Evolutionary conservation across 441 rosid genomes (phyloP), one percentile per base, ranked within the genome.

Genomic region (Adansonia madagascariensis): DNA sequence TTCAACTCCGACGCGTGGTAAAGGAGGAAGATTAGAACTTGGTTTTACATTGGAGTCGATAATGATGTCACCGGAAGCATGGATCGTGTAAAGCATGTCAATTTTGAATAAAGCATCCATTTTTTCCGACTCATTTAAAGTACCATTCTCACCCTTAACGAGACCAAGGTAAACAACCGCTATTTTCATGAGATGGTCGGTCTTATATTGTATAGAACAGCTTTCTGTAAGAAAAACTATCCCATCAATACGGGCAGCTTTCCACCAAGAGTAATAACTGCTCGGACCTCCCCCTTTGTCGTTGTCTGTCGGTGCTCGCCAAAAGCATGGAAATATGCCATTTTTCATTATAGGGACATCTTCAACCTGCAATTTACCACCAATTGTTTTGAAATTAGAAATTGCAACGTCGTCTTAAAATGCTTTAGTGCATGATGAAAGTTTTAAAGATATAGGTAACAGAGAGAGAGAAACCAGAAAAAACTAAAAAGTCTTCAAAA

Each of bases 231-330:
- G 81, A 80, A 94, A 89, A 63, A 76, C 77, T 72, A 91, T 79
- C 75, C 80, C 78, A 69, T 91, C 91, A 8, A 94, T 73, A 31
- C 71, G 69, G 55, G 96, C 95, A 75, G 92, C 90, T 88, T 88
- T 87, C 99, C 99, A 96, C 80, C 77, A 85, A 24, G 94, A 89
- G 84, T 82, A 80, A 77, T 96, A 92, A 83, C 99, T 96, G 67
- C 79, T 56, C 64, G 79, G 85, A 2, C 77, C 98, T 80, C 98
- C 98, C 71, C 99, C 99, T 81, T 92, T 94, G 86, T 96, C 99
- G 78, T 96, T 96, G 83, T 96, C 98, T 9, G 94, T 92, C 15
- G 96, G 97, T 80, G 98, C 99, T 83, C 99, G 85, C 98, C 99
- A 92, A 83, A 96, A 89, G 87, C 94, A 92, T 62, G 99, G 98